Percentiles rank a stretch among this genome's conserved stretches.
Evolutionary conservation across 2,329 filamentous ascomycete species (phyloP).

Genomic region (Zalaria sp.): DNA sequence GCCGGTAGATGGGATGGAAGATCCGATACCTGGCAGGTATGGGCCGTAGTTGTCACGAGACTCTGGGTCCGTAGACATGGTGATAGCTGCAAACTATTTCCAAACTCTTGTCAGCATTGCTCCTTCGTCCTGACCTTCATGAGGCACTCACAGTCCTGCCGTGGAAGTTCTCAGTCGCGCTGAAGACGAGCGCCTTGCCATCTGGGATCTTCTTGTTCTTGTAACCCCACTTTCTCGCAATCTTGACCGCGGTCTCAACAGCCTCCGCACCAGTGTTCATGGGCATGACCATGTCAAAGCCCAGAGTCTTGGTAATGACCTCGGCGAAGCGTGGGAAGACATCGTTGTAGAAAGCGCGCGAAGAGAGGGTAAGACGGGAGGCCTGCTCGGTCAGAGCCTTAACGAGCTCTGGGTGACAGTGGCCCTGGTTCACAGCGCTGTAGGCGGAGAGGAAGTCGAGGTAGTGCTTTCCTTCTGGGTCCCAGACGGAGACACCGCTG

Average conservation of each 20-base stretch:
- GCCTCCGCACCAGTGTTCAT: slow-evolving; percentile 98
- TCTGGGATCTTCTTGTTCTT: slow-evolving; percentile 84
- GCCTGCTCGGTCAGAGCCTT: slow-evolving; percentile 85
- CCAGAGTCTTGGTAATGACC: slow-evolving; percentile 77
- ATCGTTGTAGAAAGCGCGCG: slow-evolving; percentile 94
- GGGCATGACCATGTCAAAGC: slow-evolving; percentile 93
- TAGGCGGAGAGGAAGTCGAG: slow-evolving; percentile 97
- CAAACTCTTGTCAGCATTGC: no score
- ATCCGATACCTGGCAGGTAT: slow-evolving; percentile 80
- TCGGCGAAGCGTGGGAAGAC: slow-evolving; percentile 93
- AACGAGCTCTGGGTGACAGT: slow-evolving; percentile 93
- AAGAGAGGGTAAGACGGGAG: slow-evolving; percentile 76
- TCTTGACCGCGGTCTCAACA: slow-evolving; percentile 89
- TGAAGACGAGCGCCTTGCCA: slow-evolving; percentile 72
- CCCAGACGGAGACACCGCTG: slow-evolving; percentile 81
- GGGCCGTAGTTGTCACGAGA: slow-evolving; percentile 95
- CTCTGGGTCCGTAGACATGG: slow-evolving; percentile 88
- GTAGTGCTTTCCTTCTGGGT: slow-evolving; percentile 81
- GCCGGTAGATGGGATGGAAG: slow-evolving; percentile 58
- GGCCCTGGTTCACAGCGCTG: slow-evolving; percentile 93
- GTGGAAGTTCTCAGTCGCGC: slow-evolving; percentile 87
- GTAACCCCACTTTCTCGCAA: slow-evolving; percentile 96
- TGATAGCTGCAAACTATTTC: slow-evolving; percentile 74
- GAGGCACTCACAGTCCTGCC: slow-evolving; percentile 62
- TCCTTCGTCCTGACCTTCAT: no score